Evolutionary conservation across 1,284 basidiomycete genomes (phyloP).

Genomic region (Apiotrichum domesticum): DNA sequence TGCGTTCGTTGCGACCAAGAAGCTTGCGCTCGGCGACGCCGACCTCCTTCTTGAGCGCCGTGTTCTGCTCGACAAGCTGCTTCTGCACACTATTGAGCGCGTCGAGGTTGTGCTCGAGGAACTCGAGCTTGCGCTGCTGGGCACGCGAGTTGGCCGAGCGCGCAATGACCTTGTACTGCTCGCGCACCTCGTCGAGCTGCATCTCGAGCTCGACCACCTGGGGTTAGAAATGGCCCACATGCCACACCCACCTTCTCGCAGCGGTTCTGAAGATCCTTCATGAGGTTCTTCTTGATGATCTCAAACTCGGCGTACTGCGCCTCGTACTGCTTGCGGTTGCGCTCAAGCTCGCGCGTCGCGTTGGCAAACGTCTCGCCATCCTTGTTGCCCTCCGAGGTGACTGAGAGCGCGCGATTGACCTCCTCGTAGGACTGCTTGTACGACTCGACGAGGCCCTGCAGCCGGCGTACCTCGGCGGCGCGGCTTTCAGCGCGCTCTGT

Average conservation of each 20-base stretch:
- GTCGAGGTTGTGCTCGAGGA: slow-evolving; percentile 94
- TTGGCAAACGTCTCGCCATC: slow-evolving; percentile 94
- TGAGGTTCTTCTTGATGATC: slow-evolving; percentile 95
- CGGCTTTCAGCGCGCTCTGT: slow-evolving; percentile 87
- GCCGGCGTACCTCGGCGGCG: slow-evolving; percentile 72
- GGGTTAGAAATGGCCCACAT: neutral
- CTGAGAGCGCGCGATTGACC: slow-evolving; percentile 93
- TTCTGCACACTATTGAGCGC: slow-evolving; percentile 95
- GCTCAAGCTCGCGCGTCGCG: slow-evolving; percentile 93
- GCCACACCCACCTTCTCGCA: slow-evolving; percentile 78
- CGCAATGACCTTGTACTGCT: slow-evolving; percentile 98
- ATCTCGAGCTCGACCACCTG: slow-evolving; percentile 99
- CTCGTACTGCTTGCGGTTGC: slow-evolving; percentile 93
- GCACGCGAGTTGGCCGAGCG: slow-evolving; percentile 96
- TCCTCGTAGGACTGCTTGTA: slow-evolving; percentile 97
- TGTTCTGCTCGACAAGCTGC: slow-evolving; percentile 99
- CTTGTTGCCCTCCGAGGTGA: slow-evolving; percentile 91
- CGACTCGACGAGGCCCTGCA: slow-evolving; percentile 83
- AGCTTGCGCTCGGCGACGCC: slow-evolving; percentile 95
- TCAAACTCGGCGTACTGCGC: slow-evolving; percentile 97
- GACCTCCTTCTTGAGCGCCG: slow-evolving; percentile 93
- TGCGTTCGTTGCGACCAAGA: slow-evolving; percentile 91
- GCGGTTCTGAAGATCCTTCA: slow-evolving; percentile 97
- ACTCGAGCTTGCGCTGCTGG: slow-evolving; percentile 99
- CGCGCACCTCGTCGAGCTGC: slow-evolving; percentile 95